phyloP scores from a whole-genome alignment of 2,329 filamentous ascomycete genomes.

The Clarireedia hainanense region DNA sequence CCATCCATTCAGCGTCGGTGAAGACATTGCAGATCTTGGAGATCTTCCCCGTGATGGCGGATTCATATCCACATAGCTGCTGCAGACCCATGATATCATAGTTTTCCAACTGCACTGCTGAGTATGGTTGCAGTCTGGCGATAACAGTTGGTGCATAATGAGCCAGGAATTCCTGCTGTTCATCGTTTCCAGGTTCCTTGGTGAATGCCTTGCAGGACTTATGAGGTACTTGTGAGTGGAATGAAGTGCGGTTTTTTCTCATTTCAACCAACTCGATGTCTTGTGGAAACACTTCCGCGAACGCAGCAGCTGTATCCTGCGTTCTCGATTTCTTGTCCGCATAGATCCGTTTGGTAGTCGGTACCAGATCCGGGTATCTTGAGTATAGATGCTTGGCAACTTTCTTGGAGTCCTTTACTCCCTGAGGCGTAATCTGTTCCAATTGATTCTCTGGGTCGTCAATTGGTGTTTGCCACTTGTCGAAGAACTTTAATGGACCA shows the following conservation, averaged over 20 bases:
- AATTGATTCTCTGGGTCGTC: conserved; percentile 25
- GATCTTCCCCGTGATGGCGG: conserved; percentile 49
- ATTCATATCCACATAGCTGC: conserved; percentile 40
- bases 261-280: conserved; percentile 24
- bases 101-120: conserved; percentile 55
- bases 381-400: conserved; percentile 24
- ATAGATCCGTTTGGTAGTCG: conserved; percentile 25
- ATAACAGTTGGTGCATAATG: conserved; percentile 53
- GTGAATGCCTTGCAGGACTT: conserved; percentile 51
- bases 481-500: conserved; percentile 22
- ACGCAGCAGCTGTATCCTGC: conserved; percentile 26
- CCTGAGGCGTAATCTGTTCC: conserved; percentile 26
- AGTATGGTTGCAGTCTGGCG: conserved; percentile 43
- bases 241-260: conserved; percentile 47
- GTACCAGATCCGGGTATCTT: conserved; percentile 23
- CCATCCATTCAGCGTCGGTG: conserved; percentile 55
- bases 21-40: conserved; percentile 57
- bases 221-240: conserved; percentile 32
- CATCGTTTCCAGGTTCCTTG: conserved; percentile 24
- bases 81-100: conserved; percentile 59
- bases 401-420: conserved; percentile 23
- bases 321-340: conserved; percentile 26
- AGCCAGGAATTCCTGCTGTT: conserved; percentile 35
- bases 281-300: conserved; percentile 23
- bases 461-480: conserved; percentile 25